These are phyloP conservation scores for Pichia californica DNA, from an alignment of 805 yeast genomes.

Conservation along the genomic window DNA sequence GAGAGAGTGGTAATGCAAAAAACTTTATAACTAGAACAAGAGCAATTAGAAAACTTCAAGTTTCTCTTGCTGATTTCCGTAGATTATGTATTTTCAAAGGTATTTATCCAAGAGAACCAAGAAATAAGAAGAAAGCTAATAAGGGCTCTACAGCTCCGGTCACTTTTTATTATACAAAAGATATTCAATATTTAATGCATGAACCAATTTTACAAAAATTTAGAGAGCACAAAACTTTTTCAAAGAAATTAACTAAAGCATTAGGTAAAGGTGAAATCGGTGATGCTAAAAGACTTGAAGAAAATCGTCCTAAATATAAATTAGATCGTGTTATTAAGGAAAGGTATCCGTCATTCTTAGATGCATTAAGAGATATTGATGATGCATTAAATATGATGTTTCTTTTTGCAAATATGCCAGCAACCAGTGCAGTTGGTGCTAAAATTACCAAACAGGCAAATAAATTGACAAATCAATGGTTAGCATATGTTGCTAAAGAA, in stretches of 20 bases:
- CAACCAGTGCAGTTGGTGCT: conserved; percentile 74
- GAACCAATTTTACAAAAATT: conserved; percentile 90
- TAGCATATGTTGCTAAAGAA: conserved; percentile 86
- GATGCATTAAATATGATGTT: conserved; percentile 95
- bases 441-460: conserved; percentile 85
- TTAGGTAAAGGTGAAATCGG: conserved; percentile 87
- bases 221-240: conserved; percentile 92
- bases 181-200: conserved; percentile 89
- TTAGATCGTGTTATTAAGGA: conserved; percentile 90
- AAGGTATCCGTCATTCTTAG: conserved; percentile 89
- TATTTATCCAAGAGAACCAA: conserved; percentile 93
- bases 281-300: conserved; percentile 81
- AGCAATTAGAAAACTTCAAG: conserved; percentile 86
- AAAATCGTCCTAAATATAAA: conserved; percentile 74
- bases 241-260: conserved; percentile 83
- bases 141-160: conserved; percentile 96
- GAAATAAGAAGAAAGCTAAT: conserved; percentile 92
- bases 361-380: conserved; percentile 88
- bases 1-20: conserved; percentile 82
- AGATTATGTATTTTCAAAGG: conserved; percentile 97
- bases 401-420: conserved; percentile 90
- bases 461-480: conserved; percentile 86
- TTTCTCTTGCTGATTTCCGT: conserved; percentile 93
- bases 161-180: conserved; percentile 90
- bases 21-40: conserved; percentile 91